Conservation (phyloP, 129 eudicot genomes). For the Tagetes erecta region DNA sequence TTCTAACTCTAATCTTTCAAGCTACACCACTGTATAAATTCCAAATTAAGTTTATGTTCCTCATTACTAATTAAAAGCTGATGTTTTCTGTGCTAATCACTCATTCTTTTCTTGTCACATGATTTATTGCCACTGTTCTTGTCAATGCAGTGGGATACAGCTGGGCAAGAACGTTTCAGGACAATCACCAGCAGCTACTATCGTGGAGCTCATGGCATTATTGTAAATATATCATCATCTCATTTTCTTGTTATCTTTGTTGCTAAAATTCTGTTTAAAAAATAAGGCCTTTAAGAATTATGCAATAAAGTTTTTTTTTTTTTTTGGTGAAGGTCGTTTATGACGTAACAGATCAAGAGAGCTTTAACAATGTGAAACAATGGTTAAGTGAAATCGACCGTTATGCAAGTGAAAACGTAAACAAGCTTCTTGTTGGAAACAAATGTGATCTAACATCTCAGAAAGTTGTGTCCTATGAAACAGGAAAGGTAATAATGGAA, state of each 20-base stretch:
- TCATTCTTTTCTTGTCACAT: neutral
- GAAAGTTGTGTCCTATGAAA: slow-evolving; percentile 63
- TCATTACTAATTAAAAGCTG: neutral
- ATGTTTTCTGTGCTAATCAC: neutral
- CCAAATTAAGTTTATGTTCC: neutral
- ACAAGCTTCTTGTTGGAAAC: slow-evolving; percentile 82
- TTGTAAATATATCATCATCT: slow-evolving; percentile 46
- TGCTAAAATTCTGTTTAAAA: neutral
- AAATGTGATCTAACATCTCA: slow-evolving; percentile 55
- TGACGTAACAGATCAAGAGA: slow-evolving; percentile 77
- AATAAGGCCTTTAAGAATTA: neutral
- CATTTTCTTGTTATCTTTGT: slow-evolving; percentile 14
- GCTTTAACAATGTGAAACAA: slow-evolving; percentile 86
- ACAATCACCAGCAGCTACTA: slow-evolving; percentile 93
- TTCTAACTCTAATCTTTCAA: neutral
- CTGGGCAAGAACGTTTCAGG: slow-evolving; percentile 93
- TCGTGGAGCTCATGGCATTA: slow-evolving; percentile 94
- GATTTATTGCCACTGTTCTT: neutral
- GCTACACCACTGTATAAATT: neutral
- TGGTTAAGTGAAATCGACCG: slow-evolving; percentile 89
- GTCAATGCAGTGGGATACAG: slow-evolving; percentile 75
- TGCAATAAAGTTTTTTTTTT: neutral
- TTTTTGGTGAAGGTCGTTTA: slow-evolving; percentile 54
- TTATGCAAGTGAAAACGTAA: slow-evolving; percentile 75
- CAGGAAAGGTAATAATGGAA: slow-evolving; percentile 47